phyloP scores from a whole-genome alignment of 768 basidiomycete species.

The Sporobolomyces pararoseus region DNA sequence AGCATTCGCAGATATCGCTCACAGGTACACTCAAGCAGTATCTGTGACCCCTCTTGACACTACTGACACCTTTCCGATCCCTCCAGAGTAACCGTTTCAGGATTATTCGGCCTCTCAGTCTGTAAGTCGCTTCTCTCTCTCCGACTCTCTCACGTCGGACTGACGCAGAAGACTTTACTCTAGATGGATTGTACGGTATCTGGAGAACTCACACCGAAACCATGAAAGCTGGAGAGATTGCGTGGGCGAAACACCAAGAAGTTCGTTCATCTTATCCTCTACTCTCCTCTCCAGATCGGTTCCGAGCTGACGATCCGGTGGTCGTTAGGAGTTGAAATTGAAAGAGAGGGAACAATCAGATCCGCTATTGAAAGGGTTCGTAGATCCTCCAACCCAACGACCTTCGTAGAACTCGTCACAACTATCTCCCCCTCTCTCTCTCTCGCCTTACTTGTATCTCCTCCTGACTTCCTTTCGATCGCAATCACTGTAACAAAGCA shows the following conservation, averaged over 20 bases:
- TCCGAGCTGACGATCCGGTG: background rate
- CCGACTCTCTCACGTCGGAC: background rate
- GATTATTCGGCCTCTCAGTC: conserved; percentile 25
- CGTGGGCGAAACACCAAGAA: conserved; percentile 22
- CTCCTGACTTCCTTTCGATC: background rate
- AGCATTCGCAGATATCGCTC: conserved; percentile 33
- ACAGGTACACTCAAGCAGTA: conserved; percentile 13
- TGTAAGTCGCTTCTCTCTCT: conserved; percentile 11
- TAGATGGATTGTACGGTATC: conserved; percentile 36
- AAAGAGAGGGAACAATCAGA: conserved; percentile 9
- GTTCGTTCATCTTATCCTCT: background rate
- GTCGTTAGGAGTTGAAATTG: background rate
- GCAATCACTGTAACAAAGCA: background rate
- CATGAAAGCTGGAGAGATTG: conserved; percentile 28
- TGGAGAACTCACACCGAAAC: conserved; percentile 24
- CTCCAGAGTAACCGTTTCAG: conserved; percentile 26
- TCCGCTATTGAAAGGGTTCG: conserved; percentile 30
- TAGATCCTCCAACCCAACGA: conserved; percentile 18
- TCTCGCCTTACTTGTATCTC: background rate
- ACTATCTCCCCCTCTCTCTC: background rate
- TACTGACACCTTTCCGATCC: background rate
- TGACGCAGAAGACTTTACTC: background rate
- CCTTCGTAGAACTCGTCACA: conserved; percentile 17
- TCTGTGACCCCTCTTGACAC: background rate
- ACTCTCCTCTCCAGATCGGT: background rate